phyloP scores from a whole-genome alignment of 2,329 filamentous ascomycete genomes.

The Polytolypa hystricis region DNA sequence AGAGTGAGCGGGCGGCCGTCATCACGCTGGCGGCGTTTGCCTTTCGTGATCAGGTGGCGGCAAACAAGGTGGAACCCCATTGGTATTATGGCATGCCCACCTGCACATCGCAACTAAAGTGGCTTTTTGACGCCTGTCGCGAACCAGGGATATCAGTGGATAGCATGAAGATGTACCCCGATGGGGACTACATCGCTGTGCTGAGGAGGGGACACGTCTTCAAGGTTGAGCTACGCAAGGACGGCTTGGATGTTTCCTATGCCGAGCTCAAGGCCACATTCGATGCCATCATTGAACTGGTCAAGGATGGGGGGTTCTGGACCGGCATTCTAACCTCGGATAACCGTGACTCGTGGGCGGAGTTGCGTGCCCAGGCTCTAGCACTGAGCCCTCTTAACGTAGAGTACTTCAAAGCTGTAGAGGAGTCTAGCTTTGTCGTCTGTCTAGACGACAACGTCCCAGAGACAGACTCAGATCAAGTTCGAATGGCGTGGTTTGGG shows the following conservation, averaged over 20 bases:
- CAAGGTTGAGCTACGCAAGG: constrained; percentile 1
- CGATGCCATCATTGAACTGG: background rate
- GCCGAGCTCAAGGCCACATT: background rate
- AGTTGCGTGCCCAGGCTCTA: background rate
- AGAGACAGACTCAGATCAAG: background rate
- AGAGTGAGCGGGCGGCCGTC: constrained; percentile 1
- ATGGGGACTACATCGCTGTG: constrained; percentile 1
- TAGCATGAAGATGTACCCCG: constrained; percentile 2
- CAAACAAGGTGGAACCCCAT: background rate
- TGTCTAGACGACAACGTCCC: background rate
- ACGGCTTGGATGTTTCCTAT: background rate
- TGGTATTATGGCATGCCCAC: background rate
- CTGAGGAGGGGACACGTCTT: constrained; percentile 3
- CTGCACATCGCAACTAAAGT: background rate
- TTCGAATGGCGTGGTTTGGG: background rate
- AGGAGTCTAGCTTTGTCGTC: background rate
- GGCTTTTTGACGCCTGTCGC: constrained; percentile 3
- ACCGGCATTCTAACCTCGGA: background rate
- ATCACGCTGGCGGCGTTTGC: constrained; percentile 1
- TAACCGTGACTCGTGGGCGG: background rate
- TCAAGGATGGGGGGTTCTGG: background rate
- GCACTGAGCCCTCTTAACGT: background rate
- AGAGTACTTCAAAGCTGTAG: constrained; percentile 2
- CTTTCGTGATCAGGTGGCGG: constrained; percentile 1
- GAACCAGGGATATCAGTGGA: constrained; percentile 2